Evolutionary conservation across 805 yeast species (phyloP).

Genomic region (Candida khao-thaluensis): DNA sequence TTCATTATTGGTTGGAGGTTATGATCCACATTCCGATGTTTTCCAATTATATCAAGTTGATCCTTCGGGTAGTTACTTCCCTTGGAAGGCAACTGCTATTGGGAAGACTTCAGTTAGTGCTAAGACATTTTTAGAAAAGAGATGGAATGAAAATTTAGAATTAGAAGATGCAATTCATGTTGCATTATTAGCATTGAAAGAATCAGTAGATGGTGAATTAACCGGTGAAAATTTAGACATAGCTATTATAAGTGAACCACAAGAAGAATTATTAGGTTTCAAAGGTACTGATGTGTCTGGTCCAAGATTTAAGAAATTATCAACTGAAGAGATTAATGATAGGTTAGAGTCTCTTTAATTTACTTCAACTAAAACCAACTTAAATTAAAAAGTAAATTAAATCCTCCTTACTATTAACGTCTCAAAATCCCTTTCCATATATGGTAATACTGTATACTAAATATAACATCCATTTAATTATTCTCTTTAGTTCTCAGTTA

Average conservation of each 20-base stretch:
- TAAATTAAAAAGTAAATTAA: no score
- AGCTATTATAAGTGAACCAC: slow-evolving; percentile 79
- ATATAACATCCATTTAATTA: no score
- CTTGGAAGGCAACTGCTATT: slow-evolving; percentile 99
- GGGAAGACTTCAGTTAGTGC: slow-evolving; percentile 97
- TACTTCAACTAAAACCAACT: no score
- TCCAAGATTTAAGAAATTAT: slow-evolving; percentile 82
- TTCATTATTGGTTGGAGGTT: slow-evolving; percentile 88
- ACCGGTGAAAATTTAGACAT: slow-evolving; percentile 95
- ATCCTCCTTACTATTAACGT: no score
- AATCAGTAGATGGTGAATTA: slow-evolving; percentile 96
- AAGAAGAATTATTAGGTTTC: slow-evolving; percentile 78
- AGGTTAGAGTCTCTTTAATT: slow-evolving; percentile 59
- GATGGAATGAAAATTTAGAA: slow-evolving; percentile 97
- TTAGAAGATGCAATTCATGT: slow-evolving; percentile 98
- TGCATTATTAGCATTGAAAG: slow-evolving; percentile 90
- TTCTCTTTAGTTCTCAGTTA: no score
- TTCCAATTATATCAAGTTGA: slow-evolving; percentile 93
- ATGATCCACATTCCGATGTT: slow-evolving; percentile 68
- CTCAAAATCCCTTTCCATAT: no score
- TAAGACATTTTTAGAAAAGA: slow-evolving; percentile 92
- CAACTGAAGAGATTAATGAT: slow-evolving; percentile 92
- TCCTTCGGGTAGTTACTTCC: slow-evolving; percentile 96
- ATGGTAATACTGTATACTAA: not conserved
- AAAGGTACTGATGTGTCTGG: slow-evolving; percentile 82